Evolutionary conservation across 1,139 yeast species (phyloP), one percentile per base, ranked within the genome.

Genomic region (Taphrina sp.): DNA sequence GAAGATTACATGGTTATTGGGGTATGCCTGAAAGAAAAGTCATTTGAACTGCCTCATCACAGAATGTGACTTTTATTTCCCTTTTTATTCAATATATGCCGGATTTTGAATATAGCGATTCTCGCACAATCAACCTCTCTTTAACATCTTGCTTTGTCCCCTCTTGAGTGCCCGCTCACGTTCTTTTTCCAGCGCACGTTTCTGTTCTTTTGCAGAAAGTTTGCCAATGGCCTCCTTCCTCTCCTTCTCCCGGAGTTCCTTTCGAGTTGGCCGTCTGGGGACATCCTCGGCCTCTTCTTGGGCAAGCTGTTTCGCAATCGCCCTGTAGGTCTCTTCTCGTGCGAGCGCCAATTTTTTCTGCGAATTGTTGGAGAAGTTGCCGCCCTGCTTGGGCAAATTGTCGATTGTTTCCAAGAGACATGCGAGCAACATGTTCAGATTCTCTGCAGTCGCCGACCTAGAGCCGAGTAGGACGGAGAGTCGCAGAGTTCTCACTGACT

Each of bases 211-310:
- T 36, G 86, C 79, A 70, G 80, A 82, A 70, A 81, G 81, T 60
- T 76, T 79, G 58, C 82, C 85, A 54, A 82, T 69, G 64, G 82
- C 83, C 70, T 85, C 95, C 60, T 81, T 82, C 67, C 78, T 79
- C 59, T 72, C 72, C 22, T 77, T 81, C 72, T 83, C 84, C 60
- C 76, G 70, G 56, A 77, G 66, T 70, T 84, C 95, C 16, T 70
- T 74, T 66, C 89, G 95, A 72, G 95, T 82, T 51, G 84, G 76
- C 64, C 79, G 82, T 67, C 77, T 81, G 60, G 88, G 76, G 74
- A 86, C 90, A 70, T 81, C 84, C 62, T 81, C 72, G 58, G 90
- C 76, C 68, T 89, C 96, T 19, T 86, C 67, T 59, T 76, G 68
- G 66, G 71, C 72, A 55, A 69, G 65, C 57, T 72, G 73, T 68